Base-by-base conservation (phyloP, 2,329 filamentous ascomycete species). In the Aaosphaeria arxii region DNA sequence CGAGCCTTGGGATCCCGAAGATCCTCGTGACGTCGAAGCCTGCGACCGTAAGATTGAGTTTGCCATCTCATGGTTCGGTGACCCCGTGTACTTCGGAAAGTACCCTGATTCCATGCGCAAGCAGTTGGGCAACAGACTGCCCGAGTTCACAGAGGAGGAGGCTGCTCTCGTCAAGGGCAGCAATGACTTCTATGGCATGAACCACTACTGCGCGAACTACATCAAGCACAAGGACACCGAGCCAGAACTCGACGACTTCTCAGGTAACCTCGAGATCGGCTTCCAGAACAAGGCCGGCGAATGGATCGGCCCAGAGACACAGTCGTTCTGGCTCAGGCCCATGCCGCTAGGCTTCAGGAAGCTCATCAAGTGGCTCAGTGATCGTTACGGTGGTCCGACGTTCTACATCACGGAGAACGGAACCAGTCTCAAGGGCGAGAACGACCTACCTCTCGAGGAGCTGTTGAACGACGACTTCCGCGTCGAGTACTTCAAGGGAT, bases 171-270 rank as follows among this genome's bases (percentile, higher is more conserved):
- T 95, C 41, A 79, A 86, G 62, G 89, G 88, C n/a, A 89, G 86
- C 66, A 94, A 94, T 70, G 90, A 95, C 76, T 95, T 95, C 73
- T 95, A 95, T 71, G 90, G 89, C 69, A 92, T 92, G 88, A 95
- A 95, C 77, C 87, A 91, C 77, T 95, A 95, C 77, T 91, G 88
- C 44, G 87, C 89, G 64, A 89, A 94, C 77, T 95, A 88, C 74
- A 85, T 95, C 74, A 85, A 84, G 69, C 85, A 91, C 73, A 82
- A 83, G 63, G 78, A 80, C 6, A 80, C 78, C 5, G 73, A 78
- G 42, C 73, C 88, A 0, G 77, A 81, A 1, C 74, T 75, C 4
- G 78, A 87, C 44, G 89, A 95, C 73, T 84, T 83, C 70, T 74
- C 83, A 9, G 90, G 90, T 45, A 87, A 95, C 69, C 74, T 95